A percentile compares a stretch with the other conserved stretches of the same genome.
Conservation (phyloP, 1,139 yeast genomes). For the Petasospora rhodanensis region DNA sequence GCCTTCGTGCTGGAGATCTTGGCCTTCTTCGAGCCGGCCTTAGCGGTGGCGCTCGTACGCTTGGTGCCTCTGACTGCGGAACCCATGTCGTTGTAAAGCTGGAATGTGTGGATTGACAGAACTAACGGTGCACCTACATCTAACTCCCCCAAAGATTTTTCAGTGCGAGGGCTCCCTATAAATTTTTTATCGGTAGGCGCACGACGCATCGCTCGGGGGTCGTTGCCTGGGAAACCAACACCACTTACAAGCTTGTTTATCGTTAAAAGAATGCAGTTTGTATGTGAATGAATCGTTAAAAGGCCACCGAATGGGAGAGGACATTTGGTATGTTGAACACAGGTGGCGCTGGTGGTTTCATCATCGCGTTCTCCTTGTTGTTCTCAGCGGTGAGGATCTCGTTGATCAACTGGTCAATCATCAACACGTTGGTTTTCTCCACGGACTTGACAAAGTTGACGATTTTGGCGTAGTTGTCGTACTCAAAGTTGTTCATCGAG, state of each 20-base stretch:
- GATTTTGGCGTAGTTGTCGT: slow-evolving; percentile 13
- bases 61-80: slow-evolving; percentile 19
- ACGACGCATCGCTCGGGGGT: slow-evolving; percentile 14
- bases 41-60: slow-evolving; percentile 15
- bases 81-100: no score
- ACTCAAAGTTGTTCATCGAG: slow-evolving; percentile 8
- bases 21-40: slow-evolving; percentile 16
- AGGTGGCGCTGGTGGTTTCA: slow-evolving; percentile 24
- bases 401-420: slow-evolving; percentile 20
- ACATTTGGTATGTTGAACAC: slow-evolving; percentile 1
- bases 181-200: slow-evolving; percentile 15
- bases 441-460: slow-evolving; percentile 5
- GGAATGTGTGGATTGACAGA: no score
- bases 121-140: no score
- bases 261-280: no score
- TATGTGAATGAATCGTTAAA: not conserved
- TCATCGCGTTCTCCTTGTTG: slow-evolving; percentile 8
- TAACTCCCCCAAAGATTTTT: no score
- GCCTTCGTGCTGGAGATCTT: slow-evolving; percentile 17
- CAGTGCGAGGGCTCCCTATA: no score
- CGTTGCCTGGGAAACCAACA: no score
- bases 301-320: slow-evolving; percentile 3
- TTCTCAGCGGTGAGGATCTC: slow-evolving; percentile 16
- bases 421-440: slow-evolving; percentile 11
- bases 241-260: no score